Conservation (phyloP, 176 grass and related monocot genomes). For the Triticum timopheevii region DNA sequence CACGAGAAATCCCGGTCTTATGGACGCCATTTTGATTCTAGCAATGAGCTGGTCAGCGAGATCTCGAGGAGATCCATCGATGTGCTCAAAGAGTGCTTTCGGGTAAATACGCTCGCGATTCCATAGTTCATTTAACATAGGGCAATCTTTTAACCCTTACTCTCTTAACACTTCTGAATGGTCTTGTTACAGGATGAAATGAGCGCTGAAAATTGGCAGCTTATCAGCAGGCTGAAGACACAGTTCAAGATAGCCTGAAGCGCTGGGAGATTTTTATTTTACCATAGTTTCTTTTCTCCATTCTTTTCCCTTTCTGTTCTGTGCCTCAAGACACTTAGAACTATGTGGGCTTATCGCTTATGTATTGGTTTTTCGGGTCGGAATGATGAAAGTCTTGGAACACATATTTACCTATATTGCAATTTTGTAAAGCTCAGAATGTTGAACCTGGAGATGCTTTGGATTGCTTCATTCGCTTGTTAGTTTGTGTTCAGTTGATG, state of each 20-base stretch:
- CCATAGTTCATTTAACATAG: background rate
- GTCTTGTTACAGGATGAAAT: constrained; percentile 32
- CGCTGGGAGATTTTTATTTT: background rate
- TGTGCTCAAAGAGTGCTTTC: constrained; percentile 58
- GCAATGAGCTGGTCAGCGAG: constrained; percentile 77
- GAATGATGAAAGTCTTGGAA: background rate
- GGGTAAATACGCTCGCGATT: constrained; percentile 27
- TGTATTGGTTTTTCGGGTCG: background rate
- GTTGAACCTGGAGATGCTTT: background rate
- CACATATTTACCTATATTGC: background rate
- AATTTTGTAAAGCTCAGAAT: background rate
- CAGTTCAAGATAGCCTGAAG: constrained; percentile 29
- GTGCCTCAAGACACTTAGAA: background rate
- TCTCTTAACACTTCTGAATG: background rate
- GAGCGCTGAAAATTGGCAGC: constrained; percentile 32
- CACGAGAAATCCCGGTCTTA: constrained; percentile 61
- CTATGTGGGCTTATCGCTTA: too few species aligned
- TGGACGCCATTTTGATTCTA: constrained; percentile 68
- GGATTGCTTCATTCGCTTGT: background rate
- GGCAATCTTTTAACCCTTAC: too few species aligned
- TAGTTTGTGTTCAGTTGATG: background rate
- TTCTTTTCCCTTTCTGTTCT: background rate
- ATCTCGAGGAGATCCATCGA: constrained; percentile 82
- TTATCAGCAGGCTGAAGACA: constrained; percentile 29
- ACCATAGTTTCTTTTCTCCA: background rate